Conservation (phyloP, 805 yeast species). For the Barnettozyma sp. region DNA sequence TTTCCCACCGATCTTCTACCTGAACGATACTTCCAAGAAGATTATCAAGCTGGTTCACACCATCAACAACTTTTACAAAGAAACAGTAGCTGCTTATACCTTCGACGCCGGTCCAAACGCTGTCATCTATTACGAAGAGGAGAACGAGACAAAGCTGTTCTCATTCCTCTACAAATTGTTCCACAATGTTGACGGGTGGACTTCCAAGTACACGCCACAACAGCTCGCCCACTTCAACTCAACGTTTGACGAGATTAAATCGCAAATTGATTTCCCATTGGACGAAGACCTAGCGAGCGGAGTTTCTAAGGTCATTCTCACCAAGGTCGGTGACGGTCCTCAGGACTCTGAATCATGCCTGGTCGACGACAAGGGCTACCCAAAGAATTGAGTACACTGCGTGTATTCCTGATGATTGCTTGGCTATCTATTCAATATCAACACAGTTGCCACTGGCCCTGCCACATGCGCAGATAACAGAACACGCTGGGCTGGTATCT, state of each 20-base stretch:
- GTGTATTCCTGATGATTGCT: neutral
- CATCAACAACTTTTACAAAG: conserved; percentile 52
- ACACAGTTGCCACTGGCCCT: too few species aligned
- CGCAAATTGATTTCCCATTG: conserved; percentile 32
- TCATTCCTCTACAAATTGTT: conserved; percentile 61
- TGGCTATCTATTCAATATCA: too few species aligned
- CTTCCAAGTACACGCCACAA: conserved; percentile 31
- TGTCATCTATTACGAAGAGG: conserved; percentile 78
- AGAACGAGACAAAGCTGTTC: conserved; percentile 68
- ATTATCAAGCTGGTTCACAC: conserved; percentile 72
- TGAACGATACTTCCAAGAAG: conserved; percentile 84
- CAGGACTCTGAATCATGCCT: conserved; percentile 49
- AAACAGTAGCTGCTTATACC: conserved; percentile 86
- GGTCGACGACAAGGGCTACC: conserved; percentile 57
- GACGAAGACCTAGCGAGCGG: conserved; percentile 55
- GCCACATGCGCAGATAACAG: too few species aligned
- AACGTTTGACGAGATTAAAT: conserved; percentile 26
- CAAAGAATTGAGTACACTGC: conserved; percentile 28
- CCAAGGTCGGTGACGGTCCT: conserved; percentile 88
- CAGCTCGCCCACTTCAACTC: conserved; percentile 21
- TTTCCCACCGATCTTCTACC: conserved; percentile 89
- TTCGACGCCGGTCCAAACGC: conserved; percentile 99
- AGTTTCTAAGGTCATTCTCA: conserved; percentile 76
- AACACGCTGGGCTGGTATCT: too few species aligned
- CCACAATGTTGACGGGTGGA: conserved; percentile 64